phyloP scores from a whole-genome alignment of 495 filamentous ascomycete genomes.

The Hypoxylon intermedium region DNA sequence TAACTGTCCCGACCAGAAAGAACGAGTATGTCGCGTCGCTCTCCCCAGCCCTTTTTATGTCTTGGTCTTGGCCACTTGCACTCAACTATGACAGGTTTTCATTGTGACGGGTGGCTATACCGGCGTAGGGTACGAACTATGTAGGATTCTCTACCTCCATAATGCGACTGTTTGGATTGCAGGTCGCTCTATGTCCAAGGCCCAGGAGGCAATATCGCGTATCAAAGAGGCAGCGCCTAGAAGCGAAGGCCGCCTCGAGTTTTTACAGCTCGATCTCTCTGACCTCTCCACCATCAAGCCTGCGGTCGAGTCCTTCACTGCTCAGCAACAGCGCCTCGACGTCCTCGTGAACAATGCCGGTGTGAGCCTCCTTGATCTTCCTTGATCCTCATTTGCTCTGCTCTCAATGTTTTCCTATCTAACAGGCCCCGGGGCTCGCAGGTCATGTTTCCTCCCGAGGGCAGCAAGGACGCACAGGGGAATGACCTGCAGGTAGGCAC shows the following conservation, averaged over 20 bases:
- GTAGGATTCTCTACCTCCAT: slow-evolving; percentile 49
- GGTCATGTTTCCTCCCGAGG: slow-evolving; percentile 40
- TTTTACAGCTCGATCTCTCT: slow-evolving; percentile 54
- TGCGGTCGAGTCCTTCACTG: slow-evolving; percentile 44
- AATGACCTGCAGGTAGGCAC: slow-evolving; percentile 48
- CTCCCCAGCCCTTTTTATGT: neutral
- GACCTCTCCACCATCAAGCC: slow-evolving; percentile 60
- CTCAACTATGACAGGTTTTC: slow-evolving; percentile 35
- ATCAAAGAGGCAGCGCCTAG: slow-evolving; percentile 12
- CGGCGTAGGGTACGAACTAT: slow-evolving; percentile 55
- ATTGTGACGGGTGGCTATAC: slow-evolving; percentile 57
- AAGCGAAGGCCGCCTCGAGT: slow-evolving; percentile 48
- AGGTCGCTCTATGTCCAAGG: slow-evolving; percentile 44
- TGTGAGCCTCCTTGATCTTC: slow-evolving; percentile 37
- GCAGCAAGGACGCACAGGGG: slow-evolving; percentile 43
- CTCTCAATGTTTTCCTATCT: slow-evolving; percentile 20
- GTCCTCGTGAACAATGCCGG: slow-evolving; percentile 47
- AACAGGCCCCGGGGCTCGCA: slow-evolving; percentile 21
- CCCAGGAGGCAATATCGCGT: slow-evolving; percentile 16
- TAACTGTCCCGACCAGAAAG: slow-evolving; percentile 28
- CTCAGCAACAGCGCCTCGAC: slow-evolving; percentile 33
- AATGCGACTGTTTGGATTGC: slow-evolving; percentile 60
- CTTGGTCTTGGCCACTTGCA: neutral
- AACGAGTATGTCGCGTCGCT: slow-evolving; percentile 10
- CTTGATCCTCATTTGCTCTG: no score